Percentiles rank a stretch among this genome's conserved stretches.
These are phyloP conservation scores for Durotheca rogersii DNA, from an alignment of 495 filamentous ascomycete species.

Conservation along the genomic window DNA sequence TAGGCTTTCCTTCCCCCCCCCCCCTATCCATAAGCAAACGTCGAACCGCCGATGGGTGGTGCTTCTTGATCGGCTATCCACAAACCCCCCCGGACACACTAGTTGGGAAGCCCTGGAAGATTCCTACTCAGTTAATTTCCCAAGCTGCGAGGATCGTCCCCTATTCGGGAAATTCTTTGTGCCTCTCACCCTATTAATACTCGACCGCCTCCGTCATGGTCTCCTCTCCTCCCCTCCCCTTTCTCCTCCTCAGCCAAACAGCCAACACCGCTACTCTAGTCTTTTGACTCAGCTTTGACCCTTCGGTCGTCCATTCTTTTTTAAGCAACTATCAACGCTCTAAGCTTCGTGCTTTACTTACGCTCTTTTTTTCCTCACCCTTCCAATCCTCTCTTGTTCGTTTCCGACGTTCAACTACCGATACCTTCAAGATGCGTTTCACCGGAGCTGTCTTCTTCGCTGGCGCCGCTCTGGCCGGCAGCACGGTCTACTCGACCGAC, in stretches of 20 bases:
- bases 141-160: conserved; percentile 32
- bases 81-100: conserved; percentile 30
- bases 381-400: conserved; percentile 30
- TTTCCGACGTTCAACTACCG: conserved; percentile 38
- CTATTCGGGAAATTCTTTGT: conserved; percentile 35
- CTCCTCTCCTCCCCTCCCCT: conserved; percentile 35
- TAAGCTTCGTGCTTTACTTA: conserved; percentile 46
- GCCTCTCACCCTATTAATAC: conserved; percentile 44
- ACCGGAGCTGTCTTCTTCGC: conserved; percentile 51
- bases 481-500: conserved; percentile 58
- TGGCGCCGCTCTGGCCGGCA: conserved; percentile 50
- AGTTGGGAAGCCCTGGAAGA: conserved; percentile 21
- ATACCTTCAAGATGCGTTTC: conserved; percentile 59
- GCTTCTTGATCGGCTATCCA: no score
- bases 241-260: conserved; percentile 50
- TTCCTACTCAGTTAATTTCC: conserved; percentile 39
- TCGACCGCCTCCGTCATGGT: conserved; percentile 35
- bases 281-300: conserved; percentile 51
- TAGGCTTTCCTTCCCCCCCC: conserved; percentile 3
- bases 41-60: no score
- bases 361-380: conserved; percentile 43
- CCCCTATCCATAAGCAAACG: no score
- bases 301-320: conserved; percentile 64
- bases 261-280: conserved; percentile 51
- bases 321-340: conserved; percentile 36